These are phyloP conservation scores for Globisporangium perplexum DNA, from an alignment of 352 stramenopile species.

Conservation along the genomic window DNA sequence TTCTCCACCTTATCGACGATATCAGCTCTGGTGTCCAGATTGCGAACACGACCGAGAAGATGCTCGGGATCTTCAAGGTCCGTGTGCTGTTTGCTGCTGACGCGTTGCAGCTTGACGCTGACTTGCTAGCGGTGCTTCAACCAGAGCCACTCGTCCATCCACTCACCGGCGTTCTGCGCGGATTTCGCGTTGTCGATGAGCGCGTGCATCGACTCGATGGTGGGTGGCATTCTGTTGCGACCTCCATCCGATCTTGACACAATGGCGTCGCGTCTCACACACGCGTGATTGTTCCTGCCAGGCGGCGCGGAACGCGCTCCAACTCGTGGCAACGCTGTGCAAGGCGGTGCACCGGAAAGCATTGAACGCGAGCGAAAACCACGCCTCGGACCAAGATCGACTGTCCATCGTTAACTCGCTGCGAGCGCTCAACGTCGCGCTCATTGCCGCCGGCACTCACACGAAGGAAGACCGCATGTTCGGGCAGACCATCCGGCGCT, in stretches of 20 bases:
- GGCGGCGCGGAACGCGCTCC: slow-evolving; percentile 65
- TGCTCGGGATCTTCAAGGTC: slow-evolving; percentile 78
- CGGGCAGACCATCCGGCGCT: slow-evolving; percentile 68
- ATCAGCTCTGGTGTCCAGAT: slow-evolving; percentile 60
- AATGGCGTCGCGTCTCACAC: not conserved
- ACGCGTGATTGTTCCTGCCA: slow-evolving; percentile 12
- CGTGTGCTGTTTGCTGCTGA: not conserved
- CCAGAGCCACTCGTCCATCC: slow-evolving; percentile 70
- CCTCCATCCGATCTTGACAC: not conserved
- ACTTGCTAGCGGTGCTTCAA: not conserved
- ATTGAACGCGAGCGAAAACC: slow-evolving; percentile 21
- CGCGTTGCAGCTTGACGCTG: not conserved
- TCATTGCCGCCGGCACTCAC: slow-evolving; percentile 38
- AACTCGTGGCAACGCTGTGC: slow-evolving; percentile 67
- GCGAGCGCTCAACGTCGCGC: slow-evolving; percentile 62
- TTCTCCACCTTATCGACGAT: slow-evolving; percentile 52
- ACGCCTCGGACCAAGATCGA: slow-evolving; percentile 38
- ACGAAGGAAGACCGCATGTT: slow-evolving; percentile 61
- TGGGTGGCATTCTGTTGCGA: not conserved
- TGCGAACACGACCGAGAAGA: slow-evolving; percentile 52
- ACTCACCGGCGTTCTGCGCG: slow-evolving; percentile 53
- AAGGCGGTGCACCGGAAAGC: slow-evolving; percentile 65
- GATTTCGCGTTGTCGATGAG: slow-evolving; percentile 43
- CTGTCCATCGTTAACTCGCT: slow-evolving; percentile 60
- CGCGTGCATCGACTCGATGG: slow-evolving; percentile 14